Evolutionary conservation across 306 rosid genomes (phyloP), one percentile per base, ranked within the genome.

Genomic region (Vachellia collinsii): DNA sequence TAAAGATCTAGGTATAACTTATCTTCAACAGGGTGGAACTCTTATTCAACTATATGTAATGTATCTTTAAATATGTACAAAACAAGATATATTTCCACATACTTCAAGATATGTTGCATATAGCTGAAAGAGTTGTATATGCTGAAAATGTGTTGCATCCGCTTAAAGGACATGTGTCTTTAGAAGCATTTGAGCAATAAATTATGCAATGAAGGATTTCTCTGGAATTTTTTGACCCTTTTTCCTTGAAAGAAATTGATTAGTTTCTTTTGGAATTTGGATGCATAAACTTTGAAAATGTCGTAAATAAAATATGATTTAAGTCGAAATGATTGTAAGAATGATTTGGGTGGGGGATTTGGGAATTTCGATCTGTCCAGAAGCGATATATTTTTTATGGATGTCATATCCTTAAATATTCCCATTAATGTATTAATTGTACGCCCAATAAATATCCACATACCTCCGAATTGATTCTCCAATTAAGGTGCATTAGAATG

Each of bases 391-490:
- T 73, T 41, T 73, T 41, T 53, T 8, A 72, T 4, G 23, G 77
- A 11, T 51, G 3, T 51, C 77, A 37, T 17, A 73, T 53, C 47
- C 36, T 73, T 5, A 51, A 46, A 23, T 68, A 69, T 50, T 50
- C 22, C 20, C 16, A 9, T 50, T 0, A 23, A 23, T 29, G 29
- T 25, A 71, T 47, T 14, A 23, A 22, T 59, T 47, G 48, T 67
- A 67, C 29, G 72, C 44, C 72, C 8, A 39, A 8, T 16, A 67
- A 39, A 67, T 67, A 46, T 71, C 75, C 46, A 72, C 39, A 53
- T 73, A 36, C 65, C 65, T 38, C 68, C 37, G 78, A 74, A 74
- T 74, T 74, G 78, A 74, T 74, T 74, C 78, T 56, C 67, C 78
- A 74, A 72, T 72, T 9, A 72, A 54, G 38, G n/a, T n/a, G 20